These are phyloP conservation scores for Scheffersomyces parashehatae DNA, from an alignment of 1,139 yeast species.

Conservation along the genomic window DNA sequence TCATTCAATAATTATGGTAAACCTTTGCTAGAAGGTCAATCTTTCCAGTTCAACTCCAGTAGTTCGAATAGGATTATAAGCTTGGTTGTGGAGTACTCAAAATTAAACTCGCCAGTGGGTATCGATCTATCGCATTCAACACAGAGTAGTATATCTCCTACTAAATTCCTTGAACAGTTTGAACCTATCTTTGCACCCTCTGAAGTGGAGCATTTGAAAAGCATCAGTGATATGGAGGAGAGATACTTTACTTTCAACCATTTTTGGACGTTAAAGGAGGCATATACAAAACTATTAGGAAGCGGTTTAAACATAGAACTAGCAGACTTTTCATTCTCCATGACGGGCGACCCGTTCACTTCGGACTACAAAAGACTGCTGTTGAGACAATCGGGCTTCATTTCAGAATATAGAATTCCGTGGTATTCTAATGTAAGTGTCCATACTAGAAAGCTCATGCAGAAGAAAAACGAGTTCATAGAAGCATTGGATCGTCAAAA, in stretches of 20 bases:
- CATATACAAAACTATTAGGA: constrained; percentile 64
- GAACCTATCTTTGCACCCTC: constrained; percentile 45
- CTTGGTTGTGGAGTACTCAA: constrained; percentile 39
- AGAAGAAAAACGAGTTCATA: constrained; percentile 3
- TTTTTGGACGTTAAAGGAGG: constrained; percentile 74
- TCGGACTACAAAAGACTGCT: neutral
- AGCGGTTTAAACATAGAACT: constrained; percentile 60
- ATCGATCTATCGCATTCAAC: constrained; percentile 59
- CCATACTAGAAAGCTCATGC: constrained; percentile 1
- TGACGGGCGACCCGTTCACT: constrained; percentile 1
- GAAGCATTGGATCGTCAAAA: neutral
- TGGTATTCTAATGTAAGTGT: constrained; percentile 3
- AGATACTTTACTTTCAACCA: constrained; percentile 46
- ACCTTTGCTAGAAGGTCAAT: constrained; percentile 23
- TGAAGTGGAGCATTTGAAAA: constrained; percentile 38
- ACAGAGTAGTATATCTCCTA: constrained; percentile 38
- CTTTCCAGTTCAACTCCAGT: constrained; percentile 49
- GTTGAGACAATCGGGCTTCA: neutral
- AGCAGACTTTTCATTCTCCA: constrained; percentile 16
- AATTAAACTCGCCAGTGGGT: constrained; percentile 42
- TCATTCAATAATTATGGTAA: constrained; percentile 37
- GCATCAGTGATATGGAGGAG: constrained; percentile 10
- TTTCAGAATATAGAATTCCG: neutral
- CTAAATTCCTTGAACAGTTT: constrained; percentile 44
- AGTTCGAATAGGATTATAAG: constrained; percentile 55